A percentile compares a stretch with the other conserved stretches of the same genome.
Conservation (phyloP, 495 filamentous ascomycete species). For the Tuber brumale region DNA sequence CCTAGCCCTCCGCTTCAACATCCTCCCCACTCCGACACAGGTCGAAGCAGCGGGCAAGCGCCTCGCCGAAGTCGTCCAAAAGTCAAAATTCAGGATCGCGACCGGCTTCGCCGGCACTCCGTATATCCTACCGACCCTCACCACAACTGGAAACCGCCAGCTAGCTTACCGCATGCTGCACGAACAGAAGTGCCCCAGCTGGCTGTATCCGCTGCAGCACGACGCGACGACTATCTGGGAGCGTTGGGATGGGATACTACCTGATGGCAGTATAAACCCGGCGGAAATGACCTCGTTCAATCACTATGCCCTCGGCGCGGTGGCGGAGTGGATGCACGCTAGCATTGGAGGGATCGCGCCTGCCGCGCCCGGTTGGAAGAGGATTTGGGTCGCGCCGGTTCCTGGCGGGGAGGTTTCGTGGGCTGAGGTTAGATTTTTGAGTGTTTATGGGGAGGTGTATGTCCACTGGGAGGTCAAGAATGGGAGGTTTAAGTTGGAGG, state of each 20-base stretch:
- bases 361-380: constrained; percentile 44
- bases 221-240: constrained; percentile 54
- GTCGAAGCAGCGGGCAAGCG: constrained; percentile 41
- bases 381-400: constrained; percentile 31
- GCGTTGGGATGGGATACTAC: constrained; percentile 52
- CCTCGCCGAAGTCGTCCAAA: constrained; percentile 44
- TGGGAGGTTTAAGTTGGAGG: constrained; percentile 32
- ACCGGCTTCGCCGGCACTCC: constrained; percentile 55
- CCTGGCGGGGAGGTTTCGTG: constrained; percentile 41
- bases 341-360: constrained; percentile 42
- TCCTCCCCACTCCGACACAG: constrained; percentile 44
- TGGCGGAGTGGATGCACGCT: constrained; percentile 44
- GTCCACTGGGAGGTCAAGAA: constrained; percentile 35
- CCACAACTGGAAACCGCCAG: constrained; percentile 40
- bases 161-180: constrained; percentile 45
- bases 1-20: constrained; percentile 47
- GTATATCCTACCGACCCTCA: constrained; percentile 47
- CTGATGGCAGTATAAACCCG: constrained; percentile 49
- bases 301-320: constrained; percentile 49
- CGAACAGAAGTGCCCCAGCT: constrained; percentile 46
- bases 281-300: constrained; percentile 55
- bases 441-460: constrained; percentile 35
- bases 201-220: constrained; percentile 52
- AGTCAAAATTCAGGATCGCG: constrained; percentile 47
- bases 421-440: constrained; percentile 41